Evolutionary conservation across 306 rosid genomes (phyloP).

Genomic region (Pyrus pyrifolia): DNA sequence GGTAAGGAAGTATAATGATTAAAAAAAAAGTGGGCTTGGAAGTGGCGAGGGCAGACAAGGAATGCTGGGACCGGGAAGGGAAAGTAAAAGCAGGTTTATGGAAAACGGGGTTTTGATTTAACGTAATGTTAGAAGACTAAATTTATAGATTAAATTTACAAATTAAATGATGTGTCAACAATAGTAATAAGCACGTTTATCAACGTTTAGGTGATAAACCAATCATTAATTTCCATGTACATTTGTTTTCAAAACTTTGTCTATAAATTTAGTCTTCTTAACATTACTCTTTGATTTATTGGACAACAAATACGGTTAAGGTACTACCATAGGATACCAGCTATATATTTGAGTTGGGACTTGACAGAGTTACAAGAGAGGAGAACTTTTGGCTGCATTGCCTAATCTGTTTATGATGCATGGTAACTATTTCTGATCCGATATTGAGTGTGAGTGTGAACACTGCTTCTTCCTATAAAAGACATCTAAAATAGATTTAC

Average conservation of each 20-base stretch:
- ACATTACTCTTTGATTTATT: not conserved
- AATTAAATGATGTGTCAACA: fast-evolving
- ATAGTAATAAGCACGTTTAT: too few species aligned
- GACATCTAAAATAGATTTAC: too few species aligned
- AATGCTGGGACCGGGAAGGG: slow-evolving; percentile 58
- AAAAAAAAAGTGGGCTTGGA: slow-evolving; percentile 5
- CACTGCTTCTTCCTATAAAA: not conserved
- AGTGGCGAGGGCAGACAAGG: slow-evolving; percentile 50
- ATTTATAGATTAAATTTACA: too few species aligned
- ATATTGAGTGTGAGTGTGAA: not conserved
- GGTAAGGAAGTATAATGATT: not conserved
- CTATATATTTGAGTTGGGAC: not conserved
- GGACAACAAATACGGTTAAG: slow-evolving; percentile 9
- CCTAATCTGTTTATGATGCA: not conserved
- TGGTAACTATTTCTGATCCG: not conserved
- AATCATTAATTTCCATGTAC: too few species aligned
- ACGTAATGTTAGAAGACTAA: too few species aligned
- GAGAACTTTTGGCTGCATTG: not conserved
- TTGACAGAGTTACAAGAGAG: not conserved
- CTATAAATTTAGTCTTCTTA: too few species aligned
- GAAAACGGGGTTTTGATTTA: slow-evolving; percentile 19
- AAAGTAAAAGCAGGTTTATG: slow-evolving; percentile 27
- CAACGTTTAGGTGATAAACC: too few species aligned
- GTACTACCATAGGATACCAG: not conserved
- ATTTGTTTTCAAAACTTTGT: too few species aligned